phyloP scores from a whole-genome alignment of 495 filamentous ascomycete species.

The Aspergillus incahuasiensis region DNA sequence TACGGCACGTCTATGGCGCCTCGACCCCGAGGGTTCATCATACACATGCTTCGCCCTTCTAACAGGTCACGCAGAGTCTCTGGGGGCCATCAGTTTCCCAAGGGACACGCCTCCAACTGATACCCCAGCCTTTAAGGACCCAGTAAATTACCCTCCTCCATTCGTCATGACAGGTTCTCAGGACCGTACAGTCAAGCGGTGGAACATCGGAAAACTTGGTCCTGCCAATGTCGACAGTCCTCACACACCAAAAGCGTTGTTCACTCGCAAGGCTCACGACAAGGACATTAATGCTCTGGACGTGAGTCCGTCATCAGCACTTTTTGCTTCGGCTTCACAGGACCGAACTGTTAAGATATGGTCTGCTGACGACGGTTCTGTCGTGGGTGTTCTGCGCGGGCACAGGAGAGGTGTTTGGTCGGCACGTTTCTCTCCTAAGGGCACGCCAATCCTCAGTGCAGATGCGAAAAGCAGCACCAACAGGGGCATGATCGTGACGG shows the following conservation, averaged over 20 bases:
- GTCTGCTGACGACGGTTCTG: constrained; percentile 81
- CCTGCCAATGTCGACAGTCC: constrained; percentile 34
- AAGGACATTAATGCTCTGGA: constrained; percentile 98
- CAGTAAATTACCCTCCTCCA: constrained; percentile 71
- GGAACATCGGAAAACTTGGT: constrained; percentile 59
- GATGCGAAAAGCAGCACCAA: constrained; percentile 55
- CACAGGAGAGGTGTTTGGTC: constrained; percentile 95
- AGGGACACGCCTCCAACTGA: constrained; percentile 56
- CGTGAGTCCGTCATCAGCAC: constrained; percentile 57
- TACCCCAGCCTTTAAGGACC: constrained; percentile 59
- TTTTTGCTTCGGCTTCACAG: constrained; percentile 94
- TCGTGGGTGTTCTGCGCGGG: constrained; percentile 81
- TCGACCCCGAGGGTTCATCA: constrained; percentile 70
- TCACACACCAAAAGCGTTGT: constrained; percentile 52
- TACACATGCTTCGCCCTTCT: constrained; percentile 77
- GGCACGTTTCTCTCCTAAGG: constrained; percentile 76
- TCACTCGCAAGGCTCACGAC: constrained; percentile 91
- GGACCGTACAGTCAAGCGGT: constrained; percentile 89
- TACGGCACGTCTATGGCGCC: constrained; percentile 81
- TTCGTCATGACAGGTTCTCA: constrained; percentile 90
- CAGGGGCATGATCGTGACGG: constrained; percentile 78
- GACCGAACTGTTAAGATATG: constrained; percentile 97
- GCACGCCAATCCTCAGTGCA: constrained; percentile 67
- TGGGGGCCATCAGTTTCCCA: constrained; percentile 87
- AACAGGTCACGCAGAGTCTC: constrained; percentile 87